Evolutionary conservation across 352 stramenopile species (phyloP).

Genomic region (Pythium guiyangense): DNA sequence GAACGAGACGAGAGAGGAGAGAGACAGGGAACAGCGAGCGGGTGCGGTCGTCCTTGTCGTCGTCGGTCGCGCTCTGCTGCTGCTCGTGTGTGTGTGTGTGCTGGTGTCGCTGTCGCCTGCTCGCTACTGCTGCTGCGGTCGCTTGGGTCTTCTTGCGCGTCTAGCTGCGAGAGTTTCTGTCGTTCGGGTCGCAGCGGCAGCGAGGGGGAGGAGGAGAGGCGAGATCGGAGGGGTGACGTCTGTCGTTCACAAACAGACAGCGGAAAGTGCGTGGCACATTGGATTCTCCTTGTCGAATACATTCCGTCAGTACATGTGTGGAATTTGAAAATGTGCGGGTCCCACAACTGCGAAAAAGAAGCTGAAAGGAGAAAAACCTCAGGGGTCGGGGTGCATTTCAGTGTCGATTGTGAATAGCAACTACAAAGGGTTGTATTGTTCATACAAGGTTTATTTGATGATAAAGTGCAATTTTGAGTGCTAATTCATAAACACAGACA

Average conservation of each 20-base stretch:
- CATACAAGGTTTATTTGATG: no score
- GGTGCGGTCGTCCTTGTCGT: neutral
- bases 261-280: neutral
- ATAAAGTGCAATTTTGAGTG: neutral
- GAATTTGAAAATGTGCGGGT: no score
- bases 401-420: no score
- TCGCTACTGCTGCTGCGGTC: neutral
- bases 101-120: neutral
- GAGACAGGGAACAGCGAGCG: conserved; percentile 4
- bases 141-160: neutral
- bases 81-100: neutral
- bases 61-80: neutral
- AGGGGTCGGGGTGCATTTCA: neutral
- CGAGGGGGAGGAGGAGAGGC: neutral
- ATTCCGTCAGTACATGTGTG: no score
- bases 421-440: no score
- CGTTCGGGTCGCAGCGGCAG: neutral
- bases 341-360: conserved; percentile 1
- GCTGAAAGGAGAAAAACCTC: conserved; percentile 3
- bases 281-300: neutral
- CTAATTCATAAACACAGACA: neutral
- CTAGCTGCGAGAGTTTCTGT: conserved; percentile 1
- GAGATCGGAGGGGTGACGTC: neutral
- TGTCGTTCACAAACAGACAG: neutral
- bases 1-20: neutral